A percentile compares a stretch with the other conserved stretches of the same genome.
These are phyloP conservation scores for Colletotrichum sp. DNA, from an alignment of 2,329 filamentous ascomycete genomes.

Conservation along the genomic window DNA sequence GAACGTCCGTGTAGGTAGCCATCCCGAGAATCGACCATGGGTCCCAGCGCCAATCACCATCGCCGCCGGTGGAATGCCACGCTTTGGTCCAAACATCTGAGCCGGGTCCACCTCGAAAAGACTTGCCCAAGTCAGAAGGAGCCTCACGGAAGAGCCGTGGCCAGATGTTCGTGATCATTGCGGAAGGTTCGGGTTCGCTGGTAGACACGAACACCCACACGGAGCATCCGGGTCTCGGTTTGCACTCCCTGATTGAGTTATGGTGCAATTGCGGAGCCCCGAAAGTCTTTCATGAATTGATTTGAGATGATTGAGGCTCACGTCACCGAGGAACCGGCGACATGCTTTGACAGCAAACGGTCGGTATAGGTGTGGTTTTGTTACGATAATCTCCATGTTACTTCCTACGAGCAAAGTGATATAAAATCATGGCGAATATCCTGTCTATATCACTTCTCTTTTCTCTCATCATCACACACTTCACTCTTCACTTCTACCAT, in stretches of 20 bases:
- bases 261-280: not conserved
- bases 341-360: not conserved
- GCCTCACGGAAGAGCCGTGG: not conserved
- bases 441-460: not conserved
- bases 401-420: not conserved
- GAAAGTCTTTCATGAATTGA: not conserved
- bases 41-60: constrained; percentile 3
- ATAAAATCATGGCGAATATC: not conserved
- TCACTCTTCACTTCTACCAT: not conserved
- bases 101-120: not conserved
- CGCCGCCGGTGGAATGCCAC: not conserved
- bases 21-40: not conserved
- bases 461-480: not conserved
- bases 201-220: not conserved
- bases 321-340: not conserved
- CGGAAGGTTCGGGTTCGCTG: not conserved
- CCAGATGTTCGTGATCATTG: not conserved
- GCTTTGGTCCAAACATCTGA: not conserved
- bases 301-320: not conserved
- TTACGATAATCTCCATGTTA: not conserved
- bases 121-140: not conserved
- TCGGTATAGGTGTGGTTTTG: not conserved
- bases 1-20: not conserved
- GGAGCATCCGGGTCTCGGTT: not conserved
- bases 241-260: not conserved